A percentile compares a stretch with the other conserved stretches of the same genome.
phyloP scores from a whole-genome alignment of 306 rosid species.

The Glycine latifolia region DNA sequence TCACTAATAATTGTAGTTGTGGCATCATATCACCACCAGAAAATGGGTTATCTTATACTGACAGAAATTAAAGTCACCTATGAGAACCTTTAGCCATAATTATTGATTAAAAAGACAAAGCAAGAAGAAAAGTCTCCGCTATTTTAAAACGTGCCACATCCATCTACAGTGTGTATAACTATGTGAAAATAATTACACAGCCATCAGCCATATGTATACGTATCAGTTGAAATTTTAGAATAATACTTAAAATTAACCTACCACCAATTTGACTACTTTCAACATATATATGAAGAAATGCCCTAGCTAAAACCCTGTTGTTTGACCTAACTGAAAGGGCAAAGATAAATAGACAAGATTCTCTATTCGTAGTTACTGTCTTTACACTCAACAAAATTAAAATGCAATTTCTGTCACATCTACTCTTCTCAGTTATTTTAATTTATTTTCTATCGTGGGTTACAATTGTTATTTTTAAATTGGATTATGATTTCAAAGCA shows the following conservation, averaged over 20 bases:
- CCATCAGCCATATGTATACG: no score
- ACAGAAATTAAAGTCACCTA: conserved; percentile 11
- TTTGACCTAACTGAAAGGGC: conserved; percentile 33
- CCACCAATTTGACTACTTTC: not conserved
- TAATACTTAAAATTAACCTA: not conserved
- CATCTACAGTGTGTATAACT: not conserved
- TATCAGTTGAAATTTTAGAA: not conserved
- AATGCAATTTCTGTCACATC: conserved; percentile 26
- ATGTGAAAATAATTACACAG: not conserved
- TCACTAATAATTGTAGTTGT: not conserved
- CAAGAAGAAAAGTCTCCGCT: conserved; percentile 16
- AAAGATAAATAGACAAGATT: conserved; percentile 28
- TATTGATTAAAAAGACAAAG: conserved; percentile 4
- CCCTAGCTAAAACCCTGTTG: not conserved
- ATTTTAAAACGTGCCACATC: not conserved
- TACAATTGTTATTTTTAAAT: conserved; percentile 6
- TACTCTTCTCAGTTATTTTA: not conserved
- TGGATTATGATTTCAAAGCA: no score
- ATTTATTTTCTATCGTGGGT: not conserved
- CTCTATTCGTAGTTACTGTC: not conserved
- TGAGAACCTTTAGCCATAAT: conserved; percentile 6
- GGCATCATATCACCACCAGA: conserved; percentile 10
- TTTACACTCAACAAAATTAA: conserved; percentile 13
- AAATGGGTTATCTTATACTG: conserved; percentile 24
- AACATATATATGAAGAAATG: not conserved